phyloP scores from a whole-genome alignment of 2,329 filamentous ascomycete species.

The Stemphylium lycopersici region DNA sequence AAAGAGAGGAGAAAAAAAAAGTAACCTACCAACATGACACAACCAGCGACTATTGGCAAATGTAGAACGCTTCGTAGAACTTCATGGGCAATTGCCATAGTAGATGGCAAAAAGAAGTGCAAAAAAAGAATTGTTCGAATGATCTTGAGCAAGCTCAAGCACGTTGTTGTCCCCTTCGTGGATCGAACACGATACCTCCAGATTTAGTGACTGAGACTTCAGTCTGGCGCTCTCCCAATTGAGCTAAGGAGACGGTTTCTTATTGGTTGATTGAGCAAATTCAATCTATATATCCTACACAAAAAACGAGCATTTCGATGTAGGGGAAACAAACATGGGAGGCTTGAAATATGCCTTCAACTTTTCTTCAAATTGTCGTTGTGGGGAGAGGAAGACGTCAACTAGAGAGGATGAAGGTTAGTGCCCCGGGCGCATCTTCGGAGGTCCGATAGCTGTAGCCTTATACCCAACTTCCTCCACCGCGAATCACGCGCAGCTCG shows the following conservation, averaged over 20 bases:
- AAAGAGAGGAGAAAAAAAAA: background rate
- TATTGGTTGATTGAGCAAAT: slow-evolving; percentile 2
- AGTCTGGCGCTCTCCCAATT: slow-evolving; percentile 43
- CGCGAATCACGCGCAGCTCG: background rate
- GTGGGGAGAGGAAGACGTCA: background rate
- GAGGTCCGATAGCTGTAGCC: slow-evolving; percentile 8
- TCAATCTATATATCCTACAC: background rate
- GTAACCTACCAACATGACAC: background rate
- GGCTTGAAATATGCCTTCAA: no score
- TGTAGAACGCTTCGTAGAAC: background rate
- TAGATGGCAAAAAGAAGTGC: background rate
- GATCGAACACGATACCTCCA: slow-evolving; percentile 38
- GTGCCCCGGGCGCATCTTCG: slow-evolving; percentile 2
- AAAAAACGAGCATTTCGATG: accelerated
- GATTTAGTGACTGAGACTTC: slow-evolving; percentile 40
- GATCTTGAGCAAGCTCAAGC: slow-evolving; percentile 16
- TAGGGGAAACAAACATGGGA: background rate
- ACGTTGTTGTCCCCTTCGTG: slow-evolving; percentile 27
- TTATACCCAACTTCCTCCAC: slow-evolving; percentile 11
- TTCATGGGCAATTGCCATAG: background rate
- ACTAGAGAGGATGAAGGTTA: slow-evolving; percentile 10
- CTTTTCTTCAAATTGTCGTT: background rate
- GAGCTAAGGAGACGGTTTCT: slow-evolving; percentile 37
- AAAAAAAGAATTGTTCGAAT: slow-evolving; percentile 22
- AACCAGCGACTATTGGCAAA: background rate